Base-by-base conservation (phyloP, 2,329 filamentous ascomycete genomes). In the Xylariales sp. region DNA sequence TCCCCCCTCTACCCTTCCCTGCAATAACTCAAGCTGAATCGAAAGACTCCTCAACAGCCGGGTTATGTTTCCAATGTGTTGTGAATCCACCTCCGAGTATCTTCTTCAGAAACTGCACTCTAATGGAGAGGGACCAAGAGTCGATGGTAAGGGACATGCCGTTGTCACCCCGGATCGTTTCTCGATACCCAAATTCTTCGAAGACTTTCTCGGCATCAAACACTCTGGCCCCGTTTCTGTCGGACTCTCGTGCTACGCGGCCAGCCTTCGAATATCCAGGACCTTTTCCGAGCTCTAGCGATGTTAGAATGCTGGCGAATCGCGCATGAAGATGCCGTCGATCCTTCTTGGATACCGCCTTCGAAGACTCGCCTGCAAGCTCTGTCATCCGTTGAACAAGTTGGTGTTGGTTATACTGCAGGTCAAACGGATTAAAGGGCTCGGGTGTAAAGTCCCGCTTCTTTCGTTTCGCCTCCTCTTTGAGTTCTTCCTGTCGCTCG, bases 261-360 rank as follows among this genome's bases (percentile, higher is more conserved):
- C 61, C 58, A 2, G 74, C 71, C 1, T 68, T 74, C 5, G 74
- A 76, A 51, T 76, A 79, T 24, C 66, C 71, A 0, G 75, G 75
- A 0, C 75, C 75, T 29, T 73, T 71, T 29, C 73, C 70, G 3
- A 67, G 66, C 53, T 78, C 73, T 2, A 78, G 62, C 2, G 74
- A 78, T 0, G 72, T 77, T 31, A 74, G 63, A 34, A 78, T 71
- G 51, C 73, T 76, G 32, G 61, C 58, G 25, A 78, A 70, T 15
- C 62, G 68, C 20, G 69, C 62, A 24, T 74, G 70, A 14, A 76
- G 58, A 21, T 70, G 64, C 18, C 67, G 65, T 11, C 73, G 67
- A 31, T 70, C 63, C 46, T 68, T 70, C 42, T 71, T 71, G 11
- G 74, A 74, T 6, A 74, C 64, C 0, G 66, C 61, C 49, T 73